These are phyloP conservation scores for Dothideomycetes sp. DNA, from an alignment of 2,329 filamentous ascomycete species.

Conservation along the genomic window DNA sequence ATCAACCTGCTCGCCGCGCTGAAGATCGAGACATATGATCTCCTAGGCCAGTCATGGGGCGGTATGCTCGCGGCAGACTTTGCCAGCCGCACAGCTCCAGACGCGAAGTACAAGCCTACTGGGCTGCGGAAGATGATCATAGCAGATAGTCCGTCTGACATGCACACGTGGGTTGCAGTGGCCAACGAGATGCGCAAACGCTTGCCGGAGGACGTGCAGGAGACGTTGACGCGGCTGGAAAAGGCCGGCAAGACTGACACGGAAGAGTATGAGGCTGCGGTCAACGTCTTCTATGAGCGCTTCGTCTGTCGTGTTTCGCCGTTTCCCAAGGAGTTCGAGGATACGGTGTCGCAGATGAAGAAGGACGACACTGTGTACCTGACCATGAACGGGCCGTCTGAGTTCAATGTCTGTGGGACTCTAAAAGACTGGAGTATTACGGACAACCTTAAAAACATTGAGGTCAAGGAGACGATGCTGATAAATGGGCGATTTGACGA, in stretches of 20 bases:
- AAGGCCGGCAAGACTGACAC: conserved; percentile 18
- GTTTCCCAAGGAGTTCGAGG: conserved; percentile 17
- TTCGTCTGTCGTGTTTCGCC: conserved; percentile 21
- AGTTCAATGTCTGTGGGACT: conserved; percentile 29
- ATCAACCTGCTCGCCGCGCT: conserved; percentile 36
- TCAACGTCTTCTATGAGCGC: conserved; percentile 18
- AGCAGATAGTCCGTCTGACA: conserved; percentile 17
- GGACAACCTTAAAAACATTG: conserved; percentile 25
- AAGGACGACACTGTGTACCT: conserved; percentile 24
- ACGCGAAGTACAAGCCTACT: conserved; percentile 14
- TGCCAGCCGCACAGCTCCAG: conserved; percentile 28
- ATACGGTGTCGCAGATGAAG: conserved; percentile 17
- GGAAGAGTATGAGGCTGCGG: conserved; percentile 21
- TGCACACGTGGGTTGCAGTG: conserved; percentile 19
- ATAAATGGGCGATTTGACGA: conserved; percentile 34
- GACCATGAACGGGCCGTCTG: conserved; percentile 28
- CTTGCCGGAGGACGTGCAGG: conserved; percentile 19
- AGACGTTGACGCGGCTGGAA: conserved; percentile 19
- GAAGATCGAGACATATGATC: conserved; percentile 29
- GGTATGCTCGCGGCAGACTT: conserved; percentile 38
- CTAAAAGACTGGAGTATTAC: conserved; percentile 29
- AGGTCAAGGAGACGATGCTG: conserved; percentile 25
- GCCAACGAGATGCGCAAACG: conserved; percentile 15
- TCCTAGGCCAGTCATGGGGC: conserved; percentile 43
- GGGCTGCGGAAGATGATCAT: conserved; percentile 30